Evolutionary conservation across 352 stramenopile genomes (phyloP).

Genomic region (Pythium aphanidermatum): DNA sequence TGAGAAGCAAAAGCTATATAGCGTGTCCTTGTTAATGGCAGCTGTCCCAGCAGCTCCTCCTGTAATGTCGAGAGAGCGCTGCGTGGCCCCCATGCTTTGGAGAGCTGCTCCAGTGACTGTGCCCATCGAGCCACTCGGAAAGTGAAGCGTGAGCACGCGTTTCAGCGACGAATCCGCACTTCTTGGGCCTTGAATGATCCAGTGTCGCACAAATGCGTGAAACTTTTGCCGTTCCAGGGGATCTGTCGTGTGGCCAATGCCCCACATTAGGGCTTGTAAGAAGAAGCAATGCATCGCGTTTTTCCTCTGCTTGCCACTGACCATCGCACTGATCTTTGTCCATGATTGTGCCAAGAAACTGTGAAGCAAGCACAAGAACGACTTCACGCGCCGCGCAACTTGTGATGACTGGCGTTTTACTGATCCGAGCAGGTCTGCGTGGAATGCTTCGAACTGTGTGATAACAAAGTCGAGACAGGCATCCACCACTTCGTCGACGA

Average conservation of each 20-base stretch:
- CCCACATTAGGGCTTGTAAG: slow-evolving; percentile 68
- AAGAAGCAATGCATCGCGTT: slow-evolving; percentile 60
- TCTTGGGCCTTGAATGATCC: slow-evolving; percentile 43
- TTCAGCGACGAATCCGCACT: slow-evolving; percentile 49
- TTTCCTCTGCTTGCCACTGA: slow-evolving; percentile 53
- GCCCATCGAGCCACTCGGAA: slow-evolving; percentile 30
- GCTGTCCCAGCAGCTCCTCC: neutral
- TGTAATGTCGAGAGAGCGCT: slow-evolving; percentile 10
- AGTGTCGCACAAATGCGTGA: slow-evolving; percentile 51
- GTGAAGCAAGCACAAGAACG: slow-evolving; percentile 37
- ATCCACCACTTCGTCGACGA: slow-evolving; percentile 40
- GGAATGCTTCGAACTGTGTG: slow-evolving; percentile 27
- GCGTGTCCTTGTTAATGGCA: slow-evolving; percentile 26
- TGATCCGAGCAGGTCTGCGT: neutral
- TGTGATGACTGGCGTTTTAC: neutral
- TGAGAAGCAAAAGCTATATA: slow-evolving; percentile 67
- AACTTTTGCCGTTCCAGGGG: slow-evolving; percentile 49
- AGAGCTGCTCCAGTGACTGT: slow-evolving; percentile 11
- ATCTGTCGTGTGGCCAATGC: slow-evolving; percentile 45
- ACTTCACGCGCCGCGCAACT: slow-evolving; percentile 17
- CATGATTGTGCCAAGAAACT: slow-evolving; percentile 46
- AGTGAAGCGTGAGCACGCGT: slow-evolving; percentile 40
- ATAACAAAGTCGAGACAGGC: slow-evolving; percentile 36
- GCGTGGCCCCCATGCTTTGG: slow-evolving; percentile 1
- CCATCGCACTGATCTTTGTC: slow-evolving; percentile 45